Percentiles rank a stretch among this genome's conserved stretches.
Conservation (phyloP, 495 filamentous ascomycete species). For the Glutinoglossum americanum region DNA sequence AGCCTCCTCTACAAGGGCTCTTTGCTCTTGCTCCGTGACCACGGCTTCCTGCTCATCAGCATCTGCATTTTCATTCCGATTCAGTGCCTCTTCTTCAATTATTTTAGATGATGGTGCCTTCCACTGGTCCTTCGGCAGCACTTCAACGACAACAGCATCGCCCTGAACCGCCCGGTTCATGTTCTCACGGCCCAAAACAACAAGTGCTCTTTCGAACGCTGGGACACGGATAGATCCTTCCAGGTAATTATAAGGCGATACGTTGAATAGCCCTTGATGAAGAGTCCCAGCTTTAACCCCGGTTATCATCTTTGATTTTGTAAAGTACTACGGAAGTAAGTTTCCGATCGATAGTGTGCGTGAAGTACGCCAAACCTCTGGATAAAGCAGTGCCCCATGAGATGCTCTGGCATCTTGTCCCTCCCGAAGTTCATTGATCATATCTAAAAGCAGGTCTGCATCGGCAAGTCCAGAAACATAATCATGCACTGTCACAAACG, state of each 20-base stretch:
- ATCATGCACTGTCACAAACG: slow-evolving; percentile 26
- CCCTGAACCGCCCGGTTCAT: slow-evolving; percentile 86
- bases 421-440: slow-evolving; percentile 65
- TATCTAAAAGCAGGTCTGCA: slow-evolving; percentile 69
- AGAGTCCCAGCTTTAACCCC: slow-evolving; percentile 65
- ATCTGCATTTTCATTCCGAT: slow-evolving; percentile 81
- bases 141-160: slow-evolving; percentile 78
- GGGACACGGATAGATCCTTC: slow-evolving; percentile 80
- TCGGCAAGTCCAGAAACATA: slow-evolving; percentile 74
- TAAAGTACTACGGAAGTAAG: slow-evolving; percentile 39
- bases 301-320: slow-evolving; percentile 87
- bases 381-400: slow-evolving; percentile 52
- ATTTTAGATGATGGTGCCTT: slow-evolving; percentile 87
- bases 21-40: slow-evolving; percentile 66
- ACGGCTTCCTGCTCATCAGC: slow-evolving; percentile 53
- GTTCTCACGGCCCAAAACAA: slow-evolving; percentile 85
- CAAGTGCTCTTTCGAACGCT: slow-evolving; percentile 68
- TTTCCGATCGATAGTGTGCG: background rate
- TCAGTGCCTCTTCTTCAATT: slow-evolving; percentile 81
- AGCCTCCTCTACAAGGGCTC: slow-evolving; percentile 74
- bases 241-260: slow-evolving; percentile 92
- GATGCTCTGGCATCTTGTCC: slow-evolving; percentile 37
- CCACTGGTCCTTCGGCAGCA: slow-evolving; percentile 87
- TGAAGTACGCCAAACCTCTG: slow-evolving; percentile 15
- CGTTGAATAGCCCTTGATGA: slow-evolving; percentile 87